Evolutionary conservation across 306 rosid genomes (phyloP).

Genomic region (Geum urbanum): DNA sequence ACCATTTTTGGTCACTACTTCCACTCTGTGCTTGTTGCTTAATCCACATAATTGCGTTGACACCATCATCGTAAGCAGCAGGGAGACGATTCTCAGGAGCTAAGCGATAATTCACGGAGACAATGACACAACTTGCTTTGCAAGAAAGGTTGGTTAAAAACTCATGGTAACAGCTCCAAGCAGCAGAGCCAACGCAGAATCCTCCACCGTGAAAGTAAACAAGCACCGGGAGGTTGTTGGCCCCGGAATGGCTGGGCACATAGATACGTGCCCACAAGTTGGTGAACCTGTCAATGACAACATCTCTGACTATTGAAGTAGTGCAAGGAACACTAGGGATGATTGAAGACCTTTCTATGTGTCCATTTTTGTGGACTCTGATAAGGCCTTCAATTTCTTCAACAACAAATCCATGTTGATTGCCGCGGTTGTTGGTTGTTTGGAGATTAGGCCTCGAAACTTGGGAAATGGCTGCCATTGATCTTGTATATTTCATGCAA

Average conservation of each 20-base stretch:
- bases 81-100: slow-evolving; percentile 83
- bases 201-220: slow-evolving; percentile 93
- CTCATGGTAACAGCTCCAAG: slow-evolving; percentile 86
- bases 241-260: slow-evolving; percentile 31
- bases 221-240: slow-evolving; percentile 42
- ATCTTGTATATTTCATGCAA: slow-evolving; percentile 23
- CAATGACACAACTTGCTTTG: slow-evolving; percentile 50
- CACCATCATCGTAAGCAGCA: slow-evolving; percentile 67
- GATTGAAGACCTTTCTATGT: slow-evolving; percentile 55
- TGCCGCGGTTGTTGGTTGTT: slow-evolving; percentile 24
- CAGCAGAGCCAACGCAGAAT: slow-evolving; percentile 85
- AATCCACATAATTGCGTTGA: slow-evolving; percentile 62
- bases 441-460: slow-evolving; percentile 38
- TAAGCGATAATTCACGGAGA: slow-evolving; percentile 63
- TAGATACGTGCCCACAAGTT: slow-evolving; percentile 69
- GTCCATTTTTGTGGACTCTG: slow-evolving; percentile 57
- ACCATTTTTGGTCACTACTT: slow-evolving; percentile 49
- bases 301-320: slow-evolving; percentile 47
- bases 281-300: slow-evolving; percentile 47
- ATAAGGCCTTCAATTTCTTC: slow-evolving; percentile 81
- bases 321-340: slow-evolving; percentile 54
- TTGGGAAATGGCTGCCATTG: slow-evolving; percentile 56
- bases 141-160: slow-evolving; percentile 54
- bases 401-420: slow-evolving; percentile 33
- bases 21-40: slow-evolving; percentile 44